Percentiles rank a stretch among this genome's conserved stretches.
These are phyloP conservation scores for Monarda citriodora DNA, from an alignment of 305 asterid genomes.

Conservation along the genomic window DNA sequence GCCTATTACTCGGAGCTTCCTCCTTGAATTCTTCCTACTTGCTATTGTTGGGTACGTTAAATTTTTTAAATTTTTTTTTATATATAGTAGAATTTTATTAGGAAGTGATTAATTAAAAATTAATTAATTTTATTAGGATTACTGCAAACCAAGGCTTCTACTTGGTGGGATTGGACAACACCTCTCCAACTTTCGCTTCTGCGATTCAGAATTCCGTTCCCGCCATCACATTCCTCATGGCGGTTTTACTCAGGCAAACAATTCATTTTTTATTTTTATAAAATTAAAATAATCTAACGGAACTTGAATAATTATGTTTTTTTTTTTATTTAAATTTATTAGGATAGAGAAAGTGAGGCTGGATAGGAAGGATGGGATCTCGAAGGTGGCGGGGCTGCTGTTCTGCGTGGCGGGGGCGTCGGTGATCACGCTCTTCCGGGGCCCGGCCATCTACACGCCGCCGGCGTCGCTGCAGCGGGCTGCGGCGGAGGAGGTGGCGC, in stretches of 20 bases:
- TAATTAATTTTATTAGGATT: slow-evolving; percentile 38
- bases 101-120: not conserved
- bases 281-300: no score
- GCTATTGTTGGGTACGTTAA: slow-evolving; percentile 86
- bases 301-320: no score
- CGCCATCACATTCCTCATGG: slow-evolving; percentile 97
- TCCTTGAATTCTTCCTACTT: slow-evolving; percentile 86
- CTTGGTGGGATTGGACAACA: slow-evolving; percentile 92
- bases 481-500: slow-evolving; percentile 24
- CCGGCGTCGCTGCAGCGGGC: slow-evolving; percentile 36
- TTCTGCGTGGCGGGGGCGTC: slow-evolving; percentile 98
- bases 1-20: slow-evolving; percentile 67
- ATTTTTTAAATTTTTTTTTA: not conserved
- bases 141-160: slow-evolving; percentile 99
- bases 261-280: no score
- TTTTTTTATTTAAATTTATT: not conserved
- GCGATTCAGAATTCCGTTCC: slow-evolving; percentile 99
- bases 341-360: slow-evolving; percentile 93
- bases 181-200: slow-evolving; percentile 98
- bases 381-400: slow-evolving; percentile 80
- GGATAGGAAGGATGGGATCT: slow-evolving; percentile 86
- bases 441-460: slow-evolving; percentile 97
- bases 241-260: slow-evolving; percentile 70
- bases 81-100: not conserved
- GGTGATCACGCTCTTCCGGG: slow-evolving; percentile 92